phyloP scores from a whole-genome alignment of 2,329 filamentous ascomycete genomes.

The Colletotrichum echinochloae region DNA sequence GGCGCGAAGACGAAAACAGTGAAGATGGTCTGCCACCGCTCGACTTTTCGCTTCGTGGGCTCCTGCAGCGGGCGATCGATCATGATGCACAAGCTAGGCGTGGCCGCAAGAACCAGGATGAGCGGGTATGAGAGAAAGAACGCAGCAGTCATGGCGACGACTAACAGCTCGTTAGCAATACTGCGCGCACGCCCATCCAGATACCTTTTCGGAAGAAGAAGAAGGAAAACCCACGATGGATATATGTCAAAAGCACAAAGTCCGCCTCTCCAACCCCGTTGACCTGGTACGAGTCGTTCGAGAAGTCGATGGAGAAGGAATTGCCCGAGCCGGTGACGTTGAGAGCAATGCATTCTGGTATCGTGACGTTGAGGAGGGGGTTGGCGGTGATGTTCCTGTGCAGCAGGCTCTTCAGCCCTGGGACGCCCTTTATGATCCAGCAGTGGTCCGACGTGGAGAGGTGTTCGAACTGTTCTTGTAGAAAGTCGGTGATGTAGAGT shows the following conservation, averaged over 20 bases:
- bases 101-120: slow-evolving; percentile 23
- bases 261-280: slow-evolving; percentile 13
- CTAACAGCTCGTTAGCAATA: not conserved
- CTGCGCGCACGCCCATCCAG: accelerated
- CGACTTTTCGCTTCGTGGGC: slow-evolving; percentile 14
- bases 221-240: slow-evolving; percentile 9
- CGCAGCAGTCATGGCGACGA: slow-evolving; percentile 23
- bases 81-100: slow-evolving; percentile 29
- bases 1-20: slow-evolving; percentile 18
- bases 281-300: slow-evolving; percentile 11
- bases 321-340: slow-evolving; percentile 25
- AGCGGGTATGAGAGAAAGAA: slow-evolving; percentile 34
- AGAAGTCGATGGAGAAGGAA: slow-evolving; percentile 34
- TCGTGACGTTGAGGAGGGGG: slow-evolving; percentile 29
- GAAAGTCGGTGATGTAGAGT: slow-evolving; percentile 31
- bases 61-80: slow-evolving; percentile 30
- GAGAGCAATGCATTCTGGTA: slow-evolving; percentile 25
- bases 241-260: slow-evolving; percentile 29
- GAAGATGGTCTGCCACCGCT: slow-evolving; percentile 30
- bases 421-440: slow-evolving; percentile 35
- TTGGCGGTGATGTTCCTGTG: slow-evolving; percentile 31
- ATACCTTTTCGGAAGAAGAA: not conserved
- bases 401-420: slow-evolving; percentile 20
- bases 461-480: slow-evolving; percentile 23
- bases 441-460: slow-evolving; percentile 29